A percentile compares a stretch with the other conserved stretches of the same genome.
Evolutionary conservation across 176 grass and related monocot genomes (phyloP).

Genomic region (Oryza nivara): DNA sequence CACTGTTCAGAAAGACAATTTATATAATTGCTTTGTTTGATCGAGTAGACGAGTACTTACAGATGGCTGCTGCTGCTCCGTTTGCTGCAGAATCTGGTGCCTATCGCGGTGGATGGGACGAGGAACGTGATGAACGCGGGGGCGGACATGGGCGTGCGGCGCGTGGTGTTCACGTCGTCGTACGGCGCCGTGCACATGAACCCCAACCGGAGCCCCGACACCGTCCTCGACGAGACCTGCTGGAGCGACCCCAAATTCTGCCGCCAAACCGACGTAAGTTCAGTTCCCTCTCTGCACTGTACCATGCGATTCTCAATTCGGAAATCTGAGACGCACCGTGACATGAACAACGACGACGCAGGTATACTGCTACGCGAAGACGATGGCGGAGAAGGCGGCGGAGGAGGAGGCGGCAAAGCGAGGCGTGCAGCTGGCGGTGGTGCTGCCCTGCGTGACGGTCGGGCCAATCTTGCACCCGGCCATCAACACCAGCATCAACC

Average conservation of each 20-base stretch:
- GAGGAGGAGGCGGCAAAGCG: constrained; percentile 33
- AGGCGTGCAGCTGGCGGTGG: constrained; percentile 48
- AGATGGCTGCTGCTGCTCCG: too few species aligned
- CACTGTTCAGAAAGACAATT: too few species aligned
- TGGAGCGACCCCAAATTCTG: constrained; percentile 38
- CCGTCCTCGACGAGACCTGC: constrained; percentile 31
- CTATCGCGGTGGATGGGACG: constrained; percentile 49
- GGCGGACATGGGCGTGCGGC: constrained; percentile 28
- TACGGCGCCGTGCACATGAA: constrained; percentile 72
- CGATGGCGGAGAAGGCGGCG: constrained; percentile 48
- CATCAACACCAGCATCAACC: constrained; percentile 45
- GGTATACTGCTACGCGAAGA: constrained; percentile 59
- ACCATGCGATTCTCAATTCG: too few species aligned
- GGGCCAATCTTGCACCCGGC: constrained; percentile 44
- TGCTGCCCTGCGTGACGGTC: constrained; percentile 36
- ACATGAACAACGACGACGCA: too few species aligned
- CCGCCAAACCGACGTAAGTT: not conserved
- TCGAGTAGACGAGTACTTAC: too few species aligned
- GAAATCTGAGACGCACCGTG: too few species aligned
- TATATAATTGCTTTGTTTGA: too few species aligned
- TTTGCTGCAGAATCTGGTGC: constrained; percentile 21
- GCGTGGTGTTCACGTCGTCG: constrained; percentile 55
- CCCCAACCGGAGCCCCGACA: constrained; percentile 50
- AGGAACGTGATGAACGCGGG: constrained; percentile 47
- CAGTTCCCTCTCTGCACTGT: too few species aligned